A percentile compares a stretch with the other conserved stretches of the same genome.
Evolutionary conservation across 768 basidiomycete species (phyloP).

Genomic region (Pseudohyphozyma bogoriensis): DNA sequence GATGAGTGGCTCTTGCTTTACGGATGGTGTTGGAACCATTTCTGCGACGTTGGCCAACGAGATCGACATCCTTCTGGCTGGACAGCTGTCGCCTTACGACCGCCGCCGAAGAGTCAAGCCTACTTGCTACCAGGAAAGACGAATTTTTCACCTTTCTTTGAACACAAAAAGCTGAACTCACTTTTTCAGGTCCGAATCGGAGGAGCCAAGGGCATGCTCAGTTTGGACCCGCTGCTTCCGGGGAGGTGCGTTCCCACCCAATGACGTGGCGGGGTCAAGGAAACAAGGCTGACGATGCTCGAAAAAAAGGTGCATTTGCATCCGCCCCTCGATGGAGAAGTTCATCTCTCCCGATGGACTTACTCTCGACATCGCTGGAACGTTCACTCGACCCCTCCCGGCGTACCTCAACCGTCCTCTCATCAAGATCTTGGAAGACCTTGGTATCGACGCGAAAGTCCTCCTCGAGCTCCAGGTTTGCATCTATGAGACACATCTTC

Average conservation of each 20-base stretch:
- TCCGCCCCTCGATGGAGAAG: slow-evolving; percentile 59
- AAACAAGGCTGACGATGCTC: too few species aligned
- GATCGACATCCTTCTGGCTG: slow-evolving; percentile 43
- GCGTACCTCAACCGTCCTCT: slow-evolving; percentile 42
- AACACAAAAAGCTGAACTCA: neutral
- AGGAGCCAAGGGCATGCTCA: slow-evolving; percentile 44
- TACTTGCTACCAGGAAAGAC: slow-evolving; percentile 31
- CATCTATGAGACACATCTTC: slow-evolving; percentile 46
- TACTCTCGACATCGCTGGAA: slow-evolving; percentile 38
- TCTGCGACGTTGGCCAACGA: slow-evolving; percentile 50
- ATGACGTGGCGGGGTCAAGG: too few species aligned
- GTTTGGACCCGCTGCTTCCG: slow-evolving; percentile 48
- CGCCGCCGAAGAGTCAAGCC: neutral
- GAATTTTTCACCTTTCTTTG: neutral
- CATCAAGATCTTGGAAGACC: slow-evolving; percentile 56
- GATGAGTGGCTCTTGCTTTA: slow-evolving; percentile 37
- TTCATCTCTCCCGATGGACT: slow-evolving; percentile 44
- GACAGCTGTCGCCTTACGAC: slow-evolving; percentile 32
- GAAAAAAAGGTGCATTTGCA: slow-evolving; percentile 44
- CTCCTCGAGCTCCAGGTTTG: slow-evolving; percentile 48
- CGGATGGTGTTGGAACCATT: slow-evolving; percentile 62
- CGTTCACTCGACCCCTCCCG: slow-evolving; percentile 49
- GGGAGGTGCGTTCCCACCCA: too few species aligned
- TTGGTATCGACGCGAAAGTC: slow-evolving; percentile 46
- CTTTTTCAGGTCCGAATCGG: slow-evolving; percentile 29